Evolutionary conservation across 2,329 filamentous ascomycete species (phyloP), one percentile per base, ranked within the genome.

Genomic region (Salinomyces thailandicus): DNA sequence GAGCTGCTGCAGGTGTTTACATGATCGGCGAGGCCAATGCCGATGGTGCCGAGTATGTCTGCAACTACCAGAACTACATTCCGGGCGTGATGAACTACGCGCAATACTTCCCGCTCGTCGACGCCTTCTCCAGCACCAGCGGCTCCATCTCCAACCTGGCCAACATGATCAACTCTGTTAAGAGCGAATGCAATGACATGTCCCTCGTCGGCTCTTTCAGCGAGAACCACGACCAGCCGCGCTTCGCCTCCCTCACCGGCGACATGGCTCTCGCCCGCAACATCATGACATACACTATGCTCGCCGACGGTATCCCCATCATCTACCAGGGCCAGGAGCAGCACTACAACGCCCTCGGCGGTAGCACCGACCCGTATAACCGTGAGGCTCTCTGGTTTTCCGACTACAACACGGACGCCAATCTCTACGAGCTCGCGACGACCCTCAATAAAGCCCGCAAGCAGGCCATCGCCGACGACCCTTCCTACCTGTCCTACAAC

Each of bases 301-400:
- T 81, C 13, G 62, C 62, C 2, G 65, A 77, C 37, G 77, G 77
- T 14, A 72, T 80, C 26, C 75, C 76, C 1, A 73, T 79, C 37
- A 64, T 80, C 20, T 81, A 80, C 56, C 69, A 78, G 46, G 77
- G 77, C 18, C 73, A 77, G 42, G 77, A 81, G 55, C 77, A 81
- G 49, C 72, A 70, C 41, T 75, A 68, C 51, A 53, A 61, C 2
- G 50, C 51, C 8, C 18, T 44, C 11, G 59, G 59, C 22, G 55
- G 52, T 19, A 38, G 41, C 12, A 46, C 43, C 8, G 58, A 58
- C 18, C 62, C 62, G 0, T 56, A 51, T 35, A 63, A 64, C 31
- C 55, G 63, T 27, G 63, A 64, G 43, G 62, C 62, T 2, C 45
- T 61, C 14, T 66, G 62, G 63, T 45, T 59, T 6, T 54, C 54